Conservation (phyloP, 2,329 filamentous ascomycete species). For the Akanthomyces uredinophilus region DNA sequence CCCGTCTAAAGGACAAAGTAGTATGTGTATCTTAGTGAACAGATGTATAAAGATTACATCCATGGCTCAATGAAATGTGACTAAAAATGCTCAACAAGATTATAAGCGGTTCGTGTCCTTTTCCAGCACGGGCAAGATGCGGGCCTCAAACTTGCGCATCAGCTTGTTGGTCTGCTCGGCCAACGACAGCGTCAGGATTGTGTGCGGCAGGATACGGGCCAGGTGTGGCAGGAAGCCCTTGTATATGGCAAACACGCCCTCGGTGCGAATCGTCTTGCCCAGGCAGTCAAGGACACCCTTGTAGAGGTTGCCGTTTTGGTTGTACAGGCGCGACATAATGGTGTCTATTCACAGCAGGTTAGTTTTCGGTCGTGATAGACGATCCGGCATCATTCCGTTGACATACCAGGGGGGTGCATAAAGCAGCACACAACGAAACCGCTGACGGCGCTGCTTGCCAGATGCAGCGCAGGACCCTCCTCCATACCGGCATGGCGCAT, state of each 20-base stretch:
- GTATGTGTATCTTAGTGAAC: neutral
- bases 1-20: slow-evolving; percentile 9
- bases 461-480: slow-evolving; percentile 82
- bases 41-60: neutral
- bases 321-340: slow-evolving; percentile 98
- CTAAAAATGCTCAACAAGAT: neutral
- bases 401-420: slow-evolving; percentile 89
- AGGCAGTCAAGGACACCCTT: slow-evolving; percentile 88
- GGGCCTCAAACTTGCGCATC: slow-evolving; percentile 69
- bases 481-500: slow-evolving; percentile 80
- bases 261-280: slow-evolving; percentile 82
- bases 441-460: slow-evolving; percentile 81
- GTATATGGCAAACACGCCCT: slow-evolving; percentile 89
- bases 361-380: slow-evolving; percentile 7
- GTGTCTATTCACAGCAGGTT: slow-evolving; percentile 54
- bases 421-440: slow-evolving; percentile 96
- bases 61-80: neutral
- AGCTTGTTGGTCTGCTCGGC: slow-evolving; percentile 97
- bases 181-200: slow-evolving; percentile 84
- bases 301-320: slow-evolving; percentile 98
- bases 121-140: slow-evolving; percentile 41
- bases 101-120: slow-evolving; percentile 22
- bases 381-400: neutral
- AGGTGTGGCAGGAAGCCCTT: slow-evolving; percentile 96
- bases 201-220: slow-evolving; percentile 90